Evolutionary conservation across 2,329 filamentous ascomycete genomes (phyloP).

Genomic region (Juglanconis oblonga): DNA sequence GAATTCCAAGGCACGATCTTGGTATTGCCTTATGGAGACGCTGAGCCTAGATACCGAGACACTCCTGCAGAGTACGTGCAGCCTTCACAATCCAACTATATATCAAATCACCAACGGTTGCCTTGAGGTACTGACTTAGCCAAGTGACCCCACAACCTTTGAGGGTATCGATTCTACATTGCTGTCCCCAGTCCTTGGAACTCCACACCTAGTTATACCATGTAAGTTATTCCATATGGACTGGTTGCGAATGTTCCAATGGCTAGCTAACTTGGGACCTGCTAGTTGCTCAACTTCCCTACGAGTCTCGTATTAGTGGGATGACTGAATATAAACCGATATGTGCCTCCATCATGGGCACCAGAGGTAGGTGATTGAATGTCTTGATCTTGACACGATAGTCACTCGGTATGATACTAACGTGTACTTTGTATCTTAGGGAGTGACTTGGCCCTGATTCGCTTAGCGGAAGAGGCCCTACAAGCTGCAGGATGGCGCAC

Average conservation of each 20-base stretch:
- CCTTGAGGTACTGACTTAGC: neutral
- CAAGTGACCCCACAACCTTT: neutral
- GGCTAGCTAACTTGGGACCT: neutral
- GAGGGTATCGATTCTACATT: slow-evolving; percentile 6
- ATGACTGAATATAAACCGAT: slow-evolving; percentile 10
- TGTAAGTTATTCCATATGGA: neutral
- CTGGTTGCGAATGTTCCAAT: no score
- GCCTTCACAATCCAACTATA: no score
- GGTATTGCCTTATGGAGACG: slow-evolving; percentile 5
- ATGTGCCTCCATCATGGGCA: slow-evolving; percentile 12
- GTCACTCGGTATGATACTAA: no score
- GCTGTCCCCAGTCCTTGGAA: slow-evolving; percentile 10
- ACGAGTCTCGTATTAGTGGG: slow-evolving; percentile 12
- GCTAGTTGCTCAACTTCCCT: slow-evolving; percentile 13
- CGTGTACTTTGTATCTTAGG: neutral
- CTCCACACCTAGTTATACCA: slow-evolving; percentile 11
- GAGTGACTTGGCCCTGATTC: slow-evolving; percentile 11
- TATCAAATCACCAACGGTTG: no score
- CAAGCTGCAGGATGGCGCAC: slow-evolving; percentile 11
- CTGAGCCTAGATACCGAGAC: slow-evolving; percentile 6
- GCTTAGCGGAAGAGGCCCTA: slow-evolving; percentile 2
- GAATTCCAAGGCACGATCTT: neutral
- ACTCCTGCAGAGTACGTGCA: slow-evolving; percentile 4
- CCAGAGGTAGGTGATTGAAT: slow-evolving; percentile 2
- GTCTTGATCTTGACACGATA: neutral